Base-by-base conservation (phyloP, 768 basidiomycete species). In the Xerocomus spinulosus region DNA sequence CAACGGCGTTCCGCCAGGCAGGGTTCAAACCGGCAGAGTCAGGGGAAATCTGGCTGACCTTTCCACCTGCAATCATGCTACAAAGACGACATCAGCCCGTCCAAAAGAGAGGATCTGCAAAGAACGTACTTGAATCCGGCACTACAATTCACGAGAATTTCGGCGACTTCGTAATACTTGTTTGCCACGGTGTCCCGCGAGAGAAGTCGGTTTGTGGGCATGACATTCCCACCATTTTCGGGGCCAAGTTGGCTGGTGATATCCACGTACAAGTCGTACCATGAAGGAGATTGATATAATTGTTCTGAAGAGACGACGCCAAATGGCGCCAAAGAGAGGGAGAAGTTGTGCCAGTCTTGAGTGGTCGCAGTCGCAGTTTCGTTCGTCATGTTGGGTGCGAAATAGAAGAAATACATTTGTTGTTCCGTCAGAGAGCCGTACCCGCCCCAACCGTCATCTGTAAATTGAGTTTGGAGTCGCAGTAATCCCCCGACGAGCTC, bases 371-470 rank as follows among this genome's bases (percentile, higher is more conserved):
- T 68, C 1, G 70, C 69, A 1, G 64, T 63, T 4, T 61, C 68
- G 49, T 51, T 54, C 0, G 72, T 68, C 23, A 66, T 59, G 36
- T 75, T 75, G 5, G 69, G 69, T 0, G 61, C 63, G 25, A 71
- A 42, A 40, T 62, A 63, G 9, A 53, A 18, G 32, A 69, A 57
- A 5, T 2, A 0, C 7, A 59, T 3, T 9, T 40, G 46, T 25
- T 44, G 32, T 17, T 25, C 40, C 2, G 42, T 38, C 23, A 60
- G 15, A 1, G 0, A 0, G 50, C 60, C 55, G 39, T 70, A 76
- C 3, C 73, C 74, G 3, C 71, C 70, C 76, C 73, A 78, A 1
- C 72, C 72, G 3, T 59, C 59, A 32, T 77, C 70, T 0, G 73
- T 65, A 17, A 76, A 57, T 5, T 57, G 49, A 0, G 68, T 66